Evolutionary conservation across 2,329 filamentous ascomycete genomes (phyloP), one percentile per base, ranked within the genome.

Genomic region (Calonectria multiphialidica): DNA sequence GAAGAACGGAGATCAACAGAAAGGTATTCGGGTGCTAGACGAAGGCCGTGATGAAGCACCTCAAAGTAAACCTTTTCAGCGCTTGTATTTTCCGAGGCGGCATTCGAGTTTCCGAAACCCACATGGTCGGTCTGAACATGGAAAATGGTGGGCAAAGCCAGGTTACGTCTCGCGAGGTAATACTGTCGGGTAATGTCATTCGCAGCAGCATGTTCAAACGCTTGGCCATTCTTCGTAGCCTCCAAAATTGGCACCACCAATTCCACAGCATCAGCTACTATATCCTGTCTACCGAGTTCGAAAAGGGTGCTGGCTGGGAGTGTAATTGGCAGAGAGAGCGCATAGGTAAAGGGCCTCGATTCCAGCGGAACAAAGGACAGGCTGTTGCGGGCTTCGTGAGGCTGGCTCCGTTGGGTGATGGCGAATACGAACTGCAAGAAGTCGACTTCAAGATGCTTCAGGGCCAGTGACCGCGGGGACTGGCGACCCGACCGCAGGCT

Each of bases 371-470:
- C 28, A 12, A 33, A 45, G 6, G 71, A 73, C 3, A 71, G 35
- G 15, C 28, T 62, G 35, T 73, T 65, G 2, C 44, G 64, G 5
- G 68, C 68, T 16, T 59, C 68, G n/a, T 68, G 55, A 1, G 50
- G 55, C 30, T 57, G 55, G 16, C 30, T 50, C 28, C 64, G 40
- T 40, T 57, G 55, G 3, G 40, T 53, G 25, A 71, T 50, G 9
- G 45, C 50, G 18, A 63, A 53, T 5, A 73, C 44, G 6, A 73
- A 25, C n/a, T 71, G 68, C 15, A 73, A 33, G 16, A 73, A 73
- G 28, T 73, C 71, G 13, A 67, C 47, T 35, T 73, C 71, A 2
- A 73, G 62, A 8, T 67, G 59, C 40, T 73, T 73, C 37, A 73
- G 18, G 5, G 59, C 64, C n/a, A 73, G 49, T 3, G 71, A 70